Base-by-base conservation (phyloP, 1,284 basidiomycete species). In the Sanghuangporus sanghuang region DNA sequence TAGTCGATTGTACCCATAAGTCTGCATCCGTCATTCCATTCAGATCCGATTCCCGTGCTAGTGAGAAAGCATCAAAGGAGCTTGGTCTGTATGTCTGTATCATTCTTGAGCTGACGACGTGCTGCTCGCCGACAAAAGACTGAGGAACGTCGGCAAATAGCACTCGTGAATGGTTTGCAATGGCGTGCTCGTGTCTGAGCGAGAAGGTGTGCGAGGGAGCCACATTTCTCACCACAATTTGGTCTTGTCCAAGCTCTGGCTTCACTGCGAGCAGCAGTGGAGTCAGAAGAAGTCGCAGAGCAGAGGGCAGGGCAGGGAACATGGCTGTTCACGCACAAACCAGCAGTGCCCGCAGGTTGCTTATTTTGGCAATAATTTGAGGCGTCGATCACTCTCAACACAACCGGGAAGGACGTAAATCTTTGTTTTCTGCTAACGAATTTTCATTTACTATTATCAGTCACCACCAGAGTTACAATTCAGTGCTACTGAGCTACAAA, bases 1-100 rank as follows among this genome's bases (percentile, higher is more conserved):
- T 73, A 63, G 85, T 83, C 11, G 85, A 82, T 70, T 85, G 82
- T 7, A 84, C 78, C 90, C 90, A 92, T 16, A 62, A 23, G 32
- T 66, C 36, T 14, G 65, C 63, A 36, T 66, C 66, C 32, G 54
- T 46, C 23, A 63, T 40, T 35, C 38, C 54, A 32, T 57, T 56
- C 14, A 49, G 27, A 16, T n/a, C 36, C 14, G 9, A 58, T 6
- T 46, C 3, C 42, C 67, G 50, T 27, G 67, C 63, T 12, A 38
- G n/a, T 12, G 54, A 53, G 40, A 64, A 64, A n/a, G 66, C 64
- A 21, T 44, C 49, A 18, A 57, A 63, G 6, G 67, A 68, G 7
- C 50, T 62, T 14, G 67, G 66, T 36, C 56, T 48, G 46, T 66
- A 61, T 7, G 65, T 66, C 42, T 46, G 49, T 16, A 67, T 63